Base-by-base conservation (phyloP, 1,284 basidiomycete genomes). In the Ceratobasidium sp. region DNA sequence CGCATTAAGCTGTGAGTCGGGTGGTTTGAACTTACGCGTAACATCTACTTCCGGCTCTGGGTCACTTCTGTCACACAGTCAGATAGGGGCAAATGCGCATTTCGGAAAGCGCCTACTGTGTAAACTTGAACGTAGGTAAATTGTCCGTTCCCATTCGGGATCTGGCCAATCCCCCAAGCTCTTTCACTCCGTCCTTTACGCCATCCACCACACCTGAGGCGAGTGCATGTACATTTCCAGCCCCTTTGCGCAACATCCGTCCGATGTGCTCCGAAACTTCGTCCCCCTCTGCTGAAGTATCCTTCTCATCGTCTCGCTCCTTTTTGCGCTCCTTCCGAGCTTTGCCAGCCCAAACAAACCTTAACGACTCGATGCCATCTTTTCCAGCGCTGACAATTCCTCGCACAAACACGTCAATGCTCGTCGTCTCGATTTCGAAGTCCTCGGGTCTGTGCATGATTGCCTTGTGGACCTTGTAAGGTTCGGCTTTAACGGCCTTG, bases 401-500 rank as follows among this genome's bases (percentile, higher is more conserved):
- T 51, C 66, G 54, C 26, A 69, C 64, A 54, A 77, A 77, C 20
- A 26, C 64, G 31, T 67, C 66, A 26, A 77, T 56, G 28, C 68
- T 61, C 42, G 45, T 75, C 33, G 77, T 77, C 73, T 77, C 77
- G 37, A 54, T 26, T 23, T 67, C 77, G 54, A 60, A 81, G 78
- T 86, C 86, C 78, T 89, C 88, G 20, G 89, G 80, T 79, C 86
- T 88, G 78, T 84, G 87, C 75, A 87, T 83, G 47, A 92, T 85
- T 31, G 88, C 90, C 37, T 89, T 87, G 65, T 90, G 89, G 11
- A 91, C 89, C 77, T 88, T 90, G 77, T 90, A 89, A 10, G 88
- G 84, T 76, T 91, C 91, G 51, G 85, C 83, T 77, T 86, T 84
- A 66, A 88, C 86, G 39, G 84, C 82, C 75, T 86, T 89, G 75